Evolutionary conservation across 1,284 basidiomycete species (phyloP), one percentile per base, ranked within the genome.

Genomic region (Ceratobasidium theobromae): DNA sequence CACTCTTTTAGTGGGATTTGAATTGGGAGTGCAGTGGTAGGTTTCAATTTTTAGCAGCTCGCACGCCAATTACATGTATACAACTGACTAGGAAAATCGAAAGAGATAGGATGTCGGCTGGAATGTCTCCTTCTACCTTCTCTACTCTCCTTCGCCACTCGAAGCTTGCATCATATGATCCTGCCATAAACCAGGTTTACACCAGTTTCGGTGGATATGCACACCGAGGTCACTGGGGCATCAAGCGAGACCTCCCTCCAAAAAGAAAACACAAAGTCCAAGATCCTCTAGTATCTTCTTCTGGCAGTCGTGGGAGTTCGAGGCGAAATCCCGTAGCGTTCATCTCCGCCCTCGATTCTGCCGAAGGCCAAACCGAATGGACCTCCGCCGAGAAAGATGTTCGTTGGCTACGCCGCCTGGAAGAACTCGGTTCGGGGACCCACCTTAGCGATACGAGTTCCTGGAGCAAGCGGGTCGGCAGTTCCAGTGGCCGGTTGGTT

Each of bases 311-410:
- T 8, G 60, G 60, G 30, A 49, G 46, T n/a, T 76, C 88, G 64
- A 83, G 84, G 53, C 71, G 82, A 53, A 81, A 84, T 69, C 82
- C 84, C 5, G 82, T 80, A 71, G 83, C 91, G 65, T 83, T 85
- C 48, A 73, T 85, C 72, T 74, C 79, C 73, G 73, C 78, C 71
- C 82, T 88, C 73, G 89, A 92, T 72, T 84, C 87, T 28, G 81
- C 78, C 53, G 83, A 87, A 68, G 80, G 89, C 70, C 89, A 87
- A 74, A 87, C 87, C 23, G 86, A 88, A 71, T 92, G 89, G 89
- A 80, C 80, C 69, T 79, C 80, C 67, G 86, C 82, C 14, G 84
- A 88, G 72, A 77, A 75, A 51, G 82, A 89, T 72, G 84, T 83
- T 8, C 77, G 82, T 46, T 88, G 86, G 75, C 79, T 90, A 54